Base-by-base conservation (phyloP, 2,329 filamentous ascomycete genomes). In the Colletotrichum australisinense region DNA sequence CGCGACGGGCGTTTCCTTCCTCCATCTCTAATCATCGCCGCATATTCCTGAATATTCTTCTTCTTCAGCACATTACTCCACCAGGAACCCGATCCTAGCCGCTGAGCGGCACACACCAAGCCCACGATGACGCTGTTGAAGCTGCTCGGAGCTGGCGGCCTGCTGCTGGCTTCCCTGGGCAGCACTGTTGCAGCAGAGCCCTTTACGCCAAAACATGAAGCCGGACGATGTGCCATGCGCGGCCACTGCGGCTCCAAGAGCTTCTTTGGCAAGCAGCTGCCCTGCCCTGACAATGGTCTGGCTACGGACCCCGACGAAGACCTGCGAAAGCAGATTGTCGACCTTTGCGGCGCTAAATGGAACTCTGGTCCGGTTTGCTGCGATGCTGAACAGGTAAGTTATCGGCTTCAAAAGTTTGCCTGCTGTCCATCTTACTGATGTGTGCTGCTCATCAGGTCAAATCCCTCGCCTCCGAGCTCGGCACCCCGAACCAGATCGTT, bases 231-330 rank as follows among this genome's bases (percentile, higher is more conserved):
- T 83, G 95, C 96, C 1, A 94, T 98, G 75, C 91, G 96, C 63
- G 95, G 95, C 8, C 93, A 97, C 75, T 99, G 97, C 81, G 97
- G 97, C 60, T 95, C 95, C 83, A 93, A 96, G 83, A 93, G 93
- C 75, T 93, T 97, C 81, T 98, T 98, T 79, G 94, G 95, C 69
- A 93, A 94, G 71, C 91, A 97, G 77, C 87, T 98, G 74, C 97
- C 97, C 4, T 99, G 97, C 81, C 92, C 95, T 16, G 96, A 99
- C 84, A 99, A 99, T 81, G 95, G 88, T 4, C 86, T 92, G 46
- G 97, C 97, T 46, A 87, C 92, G 75, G 89, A 93, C 42, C 96
- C 96, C 1, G 90, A 93, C 26, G 88, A 90, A 8, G 89, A 91
- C 69, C 88, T 94, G 72, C 91, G 95, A 74, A 87, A 93, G 78